Base-by-base conservation (phyloP, 768 basidiomycete species). In the Amanita phalloides region DNA sequence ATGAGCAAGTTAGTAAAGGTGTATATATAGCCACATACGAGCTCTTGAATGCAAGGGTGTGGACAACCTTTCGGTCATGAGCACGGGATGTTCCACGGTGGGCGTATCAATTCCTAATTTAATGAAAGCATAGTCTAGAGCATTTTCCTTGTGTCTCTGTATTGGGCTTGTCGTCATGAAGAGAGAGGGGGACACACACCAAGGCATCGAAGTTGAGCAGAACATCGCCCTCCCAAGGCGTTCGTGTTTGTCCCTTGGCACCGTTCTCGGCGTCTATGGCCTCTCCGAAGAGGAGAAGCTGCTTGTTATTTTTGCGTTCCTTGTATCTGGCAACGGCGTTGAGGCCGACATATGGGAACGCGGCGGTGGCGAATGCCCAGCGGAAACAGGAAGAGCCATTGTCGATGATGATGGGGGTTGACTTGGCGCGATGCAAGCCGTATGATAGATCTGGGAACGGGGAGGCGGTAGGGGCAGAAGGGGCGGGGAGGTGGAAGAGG, bases 181-280 rank as follows among this genome's bases (percentile, higher is more conserved):
- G 25, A 32, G 41, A 4, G 7, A 13, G 51, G 50, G 48, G 4
- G 42, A 6, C 30, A 48, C 43, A 74, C 68, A 97, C 95, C 76
- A 98, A 71, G 23, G 90, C 84, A 67, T 98, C 96, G 58, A 86
- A 89, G 66, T 92, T 93, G 58, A 91, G 74, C 44, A 97, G 65
- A 20, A 96, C 81, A 61, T 98, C 96, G 6, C 91, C 93, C 63
- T 99, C 96, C 85, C 89, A 98, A 49, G 95, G 84, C 0, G 81
- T 82, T 60, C 80, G 83, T 6, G 82, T 75, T 62, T 89, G 88
- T 1, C 81, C 77, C 58, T 85, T 78, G 53, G 90, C 85, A 9
- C 83, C 86, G 37, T 85, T 86, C 64, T 99, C 96, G 10, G 81
- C 72, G 41, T 96, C 94, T 28, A 90, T 80, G 9, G 82, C 91